Evolutionary conservation across 352 stramenopile genomes (phyloP).

Genomic region (Phytophthora quininea): DNA sequence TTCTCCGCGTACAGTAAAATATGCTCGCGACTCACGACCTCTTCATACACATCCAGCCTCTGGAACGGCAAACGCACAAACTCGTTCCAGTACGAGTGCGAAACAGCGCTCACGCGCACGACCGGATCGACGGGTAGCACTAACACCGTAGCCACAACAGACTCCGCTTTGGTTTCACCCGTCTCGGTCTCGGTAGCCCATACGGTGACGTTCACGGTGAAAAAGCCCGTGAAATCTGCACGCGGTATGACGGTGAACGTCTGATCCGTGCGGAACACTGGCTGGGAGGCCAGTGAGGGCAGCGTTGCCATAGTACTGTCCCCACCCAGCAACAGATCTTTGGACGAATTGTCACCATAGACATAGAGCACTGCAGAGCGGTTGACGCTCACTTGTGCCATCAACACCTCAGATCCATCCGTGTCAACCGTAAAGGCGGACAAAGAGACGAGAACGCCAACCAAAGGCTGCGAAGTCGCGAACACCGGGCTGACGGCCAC

Average conservation of each 20-base stretch:
- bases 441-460: slow-evolving; percentile 24
- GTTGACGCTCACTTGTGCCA: slow-evolving; percentile 27
- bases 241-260: slow-evolving; percentile 36
- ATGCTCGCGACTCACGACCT: slow-evolving; percentile 42
- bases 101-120: slow-evolving; percentile 18
- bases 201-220: slow-evolving; percentile 42
- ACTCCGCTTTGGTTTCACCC: slow-evolving; percentile 26
- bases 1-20: slow-evolving; percentile 50
- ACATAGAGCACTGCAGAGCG: slow-evolving; percentile 25
- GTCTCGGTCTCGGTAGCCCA: slow-evolving; percentile 43
- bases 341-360: slow-evolving; percentile 22
- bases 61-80: slow-evolving; percentile 55
- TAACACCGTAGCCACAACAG: slow-evolving; percentile 27
- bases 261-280: slow-evolving; percentile 22
- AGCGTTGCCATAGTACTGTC: slow-evolving; percentile 15
- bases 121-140: slow-evolving; percentile 39
- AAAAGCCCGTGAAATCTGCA: slow-evolving; percentile 50
- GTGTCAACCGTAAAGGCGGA: slow-evolving; percentile 32
- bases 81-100: slow-evolving; percentile 28
- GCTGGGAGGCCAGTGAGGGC: slow-evolving; percentile 4
- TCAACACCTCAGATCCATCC: slow-evolving; percentile 36
- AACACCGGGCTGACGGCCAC: slow-evolving; percentile 28
- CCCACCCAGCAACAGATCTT: slow-evolving; percentile 16
- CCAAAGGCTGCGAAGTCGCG: slow-evolving; percentile 30
- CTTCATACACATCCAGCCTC: slow-evolving; percentile 35